Conservation (phyloP, 192 early-diverging fungal species). For the Dimargaris xerosporica region DNA sequence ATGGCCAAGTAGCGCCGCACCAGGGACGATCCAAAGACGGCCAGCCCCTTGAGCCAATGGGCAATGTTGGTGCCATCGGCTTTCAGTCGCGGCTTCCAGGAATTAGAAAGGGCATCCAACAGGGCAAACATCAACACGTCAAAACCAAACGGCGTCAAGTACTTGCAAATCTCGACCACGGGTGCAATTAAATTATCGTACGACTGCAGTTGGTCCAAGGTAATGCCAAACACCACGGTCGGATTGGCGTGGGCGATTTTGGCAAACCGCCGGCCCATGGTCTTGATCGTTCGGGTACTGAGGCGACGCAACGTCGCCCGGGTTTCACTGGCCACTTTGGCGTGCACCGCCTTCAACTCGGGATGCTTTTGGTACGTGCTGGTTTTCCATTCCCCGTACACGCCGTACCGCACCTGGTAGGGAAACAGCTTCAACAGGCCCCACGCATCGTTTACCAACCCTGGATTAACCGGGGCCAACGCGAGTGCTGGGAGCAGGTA, state of each 20-base stretch:
- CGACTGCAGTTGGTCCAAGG: slow-evolving; percentile 46
- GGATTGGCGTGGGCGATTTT: slow-evolving; percentile 66
- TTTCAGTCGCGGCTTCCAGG: slow-evolving; percentile 37
- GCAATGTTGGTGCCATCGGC: slow-evolving; percentile 40
- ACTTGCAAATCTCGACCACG: slow-evolving; percentile 62
- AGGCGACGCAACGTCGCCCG: slow-evolving; percentile 50
- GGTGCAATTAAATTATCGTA: slow-evolving; percentile 62
- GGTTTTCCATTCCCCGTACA: slow-evolving; percentile 72
- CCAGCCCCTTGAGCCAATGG: slow-evolving; percentile 46
- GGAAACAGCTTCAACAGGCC: slow-evolving; percentile 37
- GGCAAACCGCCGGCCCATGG: slow-evolving; percentile 52
- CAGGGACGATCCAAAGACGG: slow-evolving; percentile 46
- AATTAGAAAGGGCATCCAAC: slow-evolving; percentile 45
- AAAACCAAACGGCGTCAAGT: slow-evolving; percentile 54
- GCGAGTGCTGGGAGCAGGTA: slow-evolving; percentile 52
- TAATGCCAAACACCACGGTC: slow-evolving; percentile 44
- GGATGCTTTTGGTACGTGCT: slow-evolving; percentile 34
- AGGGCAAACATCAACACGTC: slow-evolving; percentile 56
- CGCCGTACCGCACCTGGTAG: slow-evolving; percentile 41
- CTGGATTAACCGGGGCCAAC: slow-evolving; percentile 43
- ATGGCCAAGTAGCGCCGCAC: slow-evolving; percentile 44
- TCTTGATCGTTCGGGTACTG: slow-evolving; percentile 54
- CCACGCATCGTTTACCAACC: slow-evolving; percentile 45
- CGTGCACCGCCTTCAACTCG: slow-evolving; percentile 32
- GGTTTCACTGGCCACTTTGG: slow-evolving; percentile 32